Conservation (phyloP, 2,329 filamentous ascomycete genomes). For the Colletotrichum agaves region DNA sequence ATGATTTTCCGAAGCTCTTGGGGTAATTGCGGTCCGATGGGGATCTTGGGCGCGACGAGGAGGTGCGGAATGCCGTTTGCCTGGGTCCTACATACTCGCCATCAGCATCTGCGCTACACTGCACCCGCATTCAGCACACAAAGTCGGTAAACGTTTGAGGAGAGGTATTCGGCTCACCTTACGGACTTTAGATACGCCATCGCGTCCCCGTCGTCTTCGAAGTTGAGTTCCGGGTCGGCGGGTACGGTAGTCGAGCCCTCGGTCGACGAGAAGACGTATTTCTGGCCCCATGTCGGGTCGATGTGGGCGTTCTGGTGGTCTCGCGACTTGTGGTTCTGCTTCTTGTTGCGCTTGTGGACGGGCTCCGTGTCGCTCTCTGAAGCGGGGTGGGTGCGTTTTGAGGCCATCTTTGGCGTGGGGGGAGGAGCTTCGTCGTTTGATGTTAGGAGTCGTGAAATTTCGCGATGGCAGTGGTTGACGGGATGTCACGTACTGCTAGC, state of each 20-base stretch:
- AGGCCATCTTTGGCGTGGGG: constrained; percentile 42
- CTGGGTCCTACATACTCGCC: constrained; percentile 73
- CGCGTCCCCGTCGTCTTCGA: constrained; percentile 74
- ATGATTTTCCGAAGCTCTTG: constrained; percentile 47
- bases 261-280: constrained; percentile 75
- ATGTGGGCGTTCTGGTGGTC: constrained; percentile 59
- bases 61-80: constrained; percentile 79
- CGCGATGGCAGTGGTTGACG: background rate
- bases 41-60: constrained; percentile 70
- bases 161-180: constrained; percentile 60
- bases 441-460: constrained; percentile 16
- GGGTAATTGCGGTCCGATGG: constrained; percentile 63
- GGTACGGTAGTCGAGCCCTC: constrained; percentile 58
- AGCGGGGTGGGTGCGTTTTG: constrained; percentile 49
- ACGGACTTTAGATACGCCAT: constrained; percentile 78
- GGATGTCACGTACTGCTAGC: background rate
- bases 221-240: constrained; percentile 69
- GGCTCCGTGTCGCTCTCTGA: constrained; percentile 44
- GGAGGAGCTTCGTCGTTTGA: too few species aligned
- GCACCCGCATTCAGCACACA: constrained; percentile 43
- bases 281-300: constrained; percentile 76
- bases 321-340: constrained; percentile 45
- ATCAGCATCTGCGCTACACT: constrained; percentile 54
- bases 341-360: constrained; percentile 41
- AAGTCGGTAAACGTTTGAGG: constrained; percentile 22